Base-by-base conservation (phyloP, 495 filamentous ascomycete genomes). In the Aspergillus heteromorphus region DNA sequence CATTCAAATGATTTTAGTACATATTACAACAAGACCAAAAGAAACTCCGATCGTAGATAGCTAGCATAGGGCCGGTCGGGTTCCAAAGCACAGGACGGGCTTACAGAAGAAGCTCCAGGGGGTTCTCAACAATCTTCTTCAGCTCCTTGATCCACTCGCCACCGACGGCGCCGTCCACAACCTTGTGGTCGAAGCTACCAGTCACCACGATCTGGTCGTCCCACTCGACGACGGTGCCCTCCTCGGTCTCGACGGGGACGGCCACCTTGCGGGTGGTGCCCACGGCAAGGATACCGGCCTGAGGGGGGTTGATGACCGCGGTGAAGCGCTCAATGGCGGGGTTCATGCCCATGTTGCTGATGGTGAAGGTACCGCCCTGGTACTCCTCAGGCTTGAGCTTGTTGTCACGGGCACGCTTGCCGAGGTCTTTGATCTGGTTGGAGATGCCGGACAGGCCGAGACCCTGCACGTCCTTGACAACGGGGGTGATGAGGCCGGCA, bases 311-410 rank as follows among this genome's bases (percentile, higher is more conserved):
- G 82, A 99, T 96, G 67, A 99, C 87, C 58, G 95, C 95, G n/a
- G 95, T 97, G 79, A 99, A 99, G 60, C 90, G 84, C 68, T 97
- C 91, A 57, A 99, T 84, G 34, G 95, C 95, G 9, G 85, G 63
- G 81, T 99, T 99, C 93, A 97, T 97, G 69, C 95, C 95, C 95
- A 99, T 96, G 84, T 99, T 99, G 76, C 87, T 92, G 76, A 99
- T 99, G 68, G 92, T 96, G 76, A 99, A 95, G 61, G 91, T 96
- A 69, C 95, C 95, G 41, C 95, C 95, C 77, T 97, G 92, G 85
- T 92, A 99, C 74, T 99, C 91, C 71, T 99, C 91, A 27, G 95
- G 95, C 84, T 97, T 97, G 59, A 99, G 88, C 84, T 97, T 99
- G 75, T 91, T 90, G 55, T 97, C 95, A 47, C 87, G 81, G 40